Evolutionary conservation across 306 rosid species (phyloP), one percentile per base, ranked within the genome.

Genomic region (Hippophae gyantsensis): DNA sequence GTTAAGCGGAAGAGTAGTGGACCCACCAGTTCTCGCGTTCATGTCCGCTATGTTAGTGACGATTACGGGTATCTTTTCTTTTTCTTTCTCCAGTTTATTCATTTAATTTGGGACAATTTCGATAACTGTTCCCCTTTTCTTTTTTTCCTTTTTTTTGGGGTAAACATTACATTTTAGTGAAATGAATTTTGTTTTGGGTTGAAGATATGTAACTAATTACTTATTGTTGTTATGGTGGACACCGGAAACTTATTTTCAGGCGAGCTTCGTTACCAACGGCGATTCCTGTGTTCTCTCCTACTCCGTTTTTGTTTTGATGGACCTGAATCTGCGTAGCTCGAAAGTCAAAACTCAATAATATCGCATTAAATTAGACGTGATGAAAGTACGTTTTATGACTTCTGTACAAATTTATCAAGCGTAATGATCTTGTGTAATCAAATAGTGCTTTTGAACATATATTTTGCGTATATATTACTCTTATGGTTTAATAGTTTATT

Each of bases 251-350:
- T 32, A 6, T 42, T 79, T 67, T 53, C 84, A 86, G 95, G 82
- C 58, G 61, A 51, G 7, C 60, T 57, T 7, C 75, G 10, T 9
- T 53, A 27, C 58, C 74, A 48, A 43, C 60, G n/a, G 47, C 71
- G 11, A 54, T 86, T 53, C 87, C 95, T 12, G 59, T 72, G 1
- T 84, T 79, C 48, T 69, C 86, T 66, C 76, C 88, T 9, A 71
- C 84, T n/a, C 88, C 95, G 26, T 81, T 79, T 61, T 70, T 84
- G 82, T 84, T 84, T 53, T 86, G 80, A 85, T 45, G 38, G 52
- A 14, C 11, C 18, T 75, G 43, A 55, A 55, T 3, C 38, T 32
- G 38, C 38, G 2, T 2, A 2, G 38, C 38, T 4, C 38, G 4
- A 32, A 32, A 32, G 38, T 32, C 38, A 32, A 32, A 32, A 32